phyloP scores from a whole-genome alignment of 192 early-diverging fungal species.

The Backusella australiensis region DNA sequence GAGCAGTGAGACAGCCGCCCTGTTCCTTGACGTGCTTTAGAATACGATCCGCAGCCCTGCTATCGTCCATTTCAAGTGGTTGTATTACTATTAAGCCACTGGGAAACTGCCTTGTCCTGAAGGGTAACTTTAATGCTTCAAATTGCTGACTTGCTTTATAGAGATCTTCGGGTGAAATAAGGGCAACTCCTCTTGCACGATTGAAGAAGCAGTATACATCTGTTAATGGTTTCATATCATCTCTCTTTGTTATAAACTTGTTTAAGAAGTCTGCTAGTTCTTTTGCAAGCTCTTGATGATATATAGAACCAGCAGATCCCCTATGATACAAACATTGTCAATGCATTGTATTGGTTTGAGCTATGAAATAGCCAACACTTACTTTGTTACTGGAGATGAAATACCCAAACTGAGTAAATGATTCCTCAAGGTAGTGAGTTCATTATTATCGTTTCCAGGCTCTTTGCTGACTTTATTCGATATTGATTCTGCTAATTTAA shows the following conservation, averaged over 20 bases:
- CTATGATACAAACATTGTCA: background rate
- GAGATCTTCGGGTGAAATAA: conserved; percentile 94
- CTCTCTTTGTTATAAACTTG: conserved; percentile 59
- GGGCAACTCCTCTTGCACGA: conserved; percentile 85
- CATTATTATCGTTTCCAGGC: conserved; percentile 31
- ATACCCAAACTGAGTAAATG: conserved; percentile 92
- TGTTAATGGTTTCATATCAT: conserved; percentile 78
- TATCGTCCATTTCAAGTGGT: conserved; percentile 63
- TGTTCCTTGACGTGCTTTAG: conserved; percentile 40
- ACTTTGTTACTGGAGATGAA: conserved; percentile 85
- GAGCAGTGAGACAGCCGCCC: conserved; percentile 60
- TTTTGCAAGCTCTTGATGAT: conserved; percentile 82
- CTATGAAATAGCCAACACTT: conserved; percentile 5
- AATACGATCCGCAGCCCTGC: conserved; percentile 60
- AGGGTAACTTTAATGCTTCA: conserved; percentile 62
- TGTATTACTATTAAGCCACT: conserved; percentile 84
- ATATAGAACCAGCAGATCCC: conserved; percentile 83
- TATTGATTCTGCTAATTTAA: conserved; percentile 67
- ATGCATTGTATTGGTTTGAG: background rate
- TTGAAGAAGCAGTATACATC: conserved; percentile 96
- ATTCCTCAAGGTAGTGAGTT: conserved; percentile 54
- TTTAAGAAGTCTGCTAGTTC: conserved; percentile 84
- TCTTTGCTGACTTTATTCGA: conserved; percentile 52
- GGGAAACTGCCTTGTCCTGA: conserved; percentile 73
- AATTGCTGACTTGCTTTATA: conserved; percentile 74